Percentiles rank a stretch among this genome's conserved stretches.
phyloP scores from a whole-genome alignment of 495 filamentous ascomycete genomes.

The Penicillium desertorum region DNA sequence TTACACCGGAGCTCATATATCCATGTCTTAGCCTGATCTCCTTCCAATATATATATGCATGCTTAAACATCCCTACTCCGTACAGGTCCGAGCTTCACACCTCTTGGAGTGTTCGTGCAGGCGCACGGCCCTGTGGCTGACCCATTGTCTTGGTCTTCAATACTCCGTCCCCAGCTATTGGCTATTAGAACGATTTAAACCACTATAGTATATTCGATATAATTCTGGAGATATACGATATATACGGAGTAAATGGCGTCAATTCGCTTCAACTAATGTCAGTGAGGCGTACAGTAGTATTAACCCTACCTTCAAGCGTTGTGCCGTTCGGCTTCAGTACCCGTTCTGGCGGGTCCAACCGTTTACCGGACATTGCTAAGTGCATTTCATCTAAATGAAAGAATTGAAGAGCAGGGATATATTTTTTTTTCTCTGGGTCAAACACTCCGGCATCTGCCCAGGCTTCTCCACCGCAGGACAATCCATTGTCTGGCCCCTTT shows the following conservation, averaged over 20 bases:
- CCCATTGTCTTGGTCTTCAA: conserved; percentile 1
- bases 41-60: background rate
- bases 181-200: background rate
- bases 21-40: background rate
- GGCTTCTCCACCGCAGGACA: conserved; percentile 7
- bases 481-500: conserved; percentile 15
- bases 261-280: background rate
- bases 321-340: background rate
- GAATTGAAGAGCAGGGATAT: conserved; percentile 1
- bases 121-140: conserved; percentile 11
- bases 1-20: background rate
- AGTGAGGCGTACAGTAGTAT: background rate
- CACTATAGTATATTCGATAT: background rate
- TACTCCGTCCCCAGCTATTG: background rate
- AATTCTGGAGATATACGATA: background rate
- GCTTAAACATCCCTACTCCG: background rate
- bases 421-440: background rate
- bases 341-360: conserved; percentile 6
- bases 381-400: conserved; percentile 9
- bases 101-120: background rate
- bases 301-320: background rate
- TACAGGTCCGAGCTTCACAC: conserved; percentile 4
- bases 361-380: background rate
- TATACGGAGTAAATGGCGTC: background rate
- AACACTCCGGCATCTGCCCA: background rate